Evolutionary conservation across 257 asterid genomes (phyloP).

Genomic region (Capsicum rhomboideum): DNA sequence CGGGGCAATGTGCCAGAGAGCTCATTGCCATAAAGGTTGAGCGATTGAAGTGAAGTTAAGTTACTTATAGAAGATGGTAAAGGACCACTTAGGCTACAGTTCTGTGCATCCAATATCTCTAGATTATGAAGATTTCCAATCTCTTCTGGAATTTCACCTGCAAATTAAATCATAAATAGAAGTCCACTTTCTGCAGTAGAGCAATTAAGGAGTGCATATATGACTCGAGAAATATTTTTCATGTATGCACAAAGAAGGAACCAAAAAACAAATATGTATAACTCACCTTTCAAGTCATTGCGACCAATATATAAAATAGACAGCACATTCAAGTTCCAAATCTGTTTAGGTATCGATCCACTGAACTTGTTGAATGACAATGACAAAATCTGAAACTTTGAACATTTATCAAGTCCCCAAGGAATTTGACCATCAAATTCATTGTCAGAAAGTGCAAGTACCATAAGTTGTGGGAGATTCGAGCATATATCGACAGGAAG

Average conservation of each 20-base stretch:
- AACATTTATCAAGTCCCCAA: background rate
- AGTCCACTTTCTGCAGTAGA: background rate
- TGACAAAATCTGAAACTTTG: background rate
- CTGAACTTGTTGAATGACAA: background rate
- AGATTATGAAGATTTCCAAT: constrained; percentile 12
- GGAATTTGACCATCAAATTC: background rate
- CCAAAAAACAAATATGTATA: background rate
- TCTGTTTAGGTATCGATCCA: background rate
- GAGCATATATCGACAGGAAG: background rate
- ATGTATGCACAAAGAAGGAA: background rate
- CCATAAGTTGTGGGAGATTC: background rate
- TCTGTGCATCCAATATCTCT: constrained; percentile 2
- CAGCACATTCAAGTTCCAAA: background rate
- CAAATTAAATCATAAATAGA: background rate
- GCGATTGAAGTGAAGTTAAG: constrained; percentile 11
- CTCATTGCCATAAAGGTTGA: constrained; percentile 13
- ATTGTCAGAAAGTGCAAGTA: background rate
- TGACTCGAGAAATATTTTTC: background rate
- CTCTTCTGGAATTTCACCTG: constrained; percentile 16
- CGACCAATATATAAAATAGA: background rate
- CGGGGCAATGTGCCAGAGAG: constrained; percentile 17
- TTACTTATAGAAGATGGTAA: constrained; percentile 17
- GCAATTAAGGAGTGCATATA: background rate
- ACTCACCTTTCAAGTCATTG: background rate
- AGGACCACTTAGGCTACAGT: constrained; percentile 14